Conservation (phyloP, 2,329 filamentous ascomycete species). For the Venturiaceae sp. region DNA sequence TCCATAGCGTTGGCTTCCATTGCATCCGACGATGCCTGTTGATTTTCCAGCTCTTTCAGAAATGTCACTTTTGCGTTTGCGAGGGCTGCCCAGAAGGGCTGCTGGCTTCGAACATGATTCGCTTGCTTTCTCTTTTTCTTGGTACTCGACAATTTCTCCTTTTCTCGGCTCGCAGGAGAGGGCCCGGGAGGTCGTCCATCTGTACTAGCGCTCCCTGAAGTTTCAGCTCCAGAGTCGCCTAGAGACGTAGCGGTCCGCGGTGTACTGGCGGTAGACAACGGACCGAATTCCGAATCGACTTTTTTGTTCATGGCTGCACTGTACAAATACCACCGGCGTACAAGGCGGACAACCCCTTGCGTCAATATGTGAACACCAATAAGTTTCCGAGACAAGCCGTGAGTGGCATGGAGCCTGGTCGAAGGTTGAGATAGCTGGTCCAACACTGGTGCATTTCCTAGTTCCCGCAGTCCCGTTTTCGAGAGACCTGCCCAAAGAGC, state of each 20-base stretch:
- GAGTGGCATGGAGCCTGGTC: neutral
- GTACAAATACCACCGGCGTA: slow-evolving; percentile 38
- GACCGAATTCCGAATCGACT: slow-evolving; percentile 29
- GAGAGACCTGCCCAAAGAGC: slow-evolving; percentile 27
- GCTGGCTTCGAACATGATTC: slow-evolving; percentile 78
- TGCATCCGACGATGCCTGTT: slow-evolving; percentile 63
- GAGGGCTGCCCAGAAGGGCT: slow-evolving; percentile 88
- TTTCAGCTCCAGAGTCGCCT: slow-evolving; percentile 40
- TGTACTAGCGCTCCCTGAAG: slow-evolving; percentile 29
- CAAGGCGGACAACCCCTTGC: slow-evolving; percentile 61
- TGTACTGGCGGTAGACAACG: neutral
- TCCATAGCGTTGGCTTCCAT: slow-evolving; percentile 66
- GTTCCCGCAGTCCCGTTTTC: slow-evolving; percentile 22
- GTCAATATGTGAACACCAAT: slow-evolving; percentile 67
- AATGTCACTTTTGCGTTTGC: slow-evolving; percentile 96
- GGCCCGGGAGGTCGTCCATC: slow-evolving; percentile 41
- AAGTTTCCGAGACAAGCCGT: slow-evolving; percentile 38
- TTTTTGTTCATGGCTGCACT: slow-evolving; percentile 26
- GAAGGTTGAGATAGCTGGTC: neutral
- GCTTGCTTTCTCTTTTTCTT: slow-evolving; percentile 84
- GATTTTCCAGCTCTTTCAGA: slow-evolving; percentile 70
- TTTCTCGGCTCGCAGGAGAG: slow-evolving; percentile 45
- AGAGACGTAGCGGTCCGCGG: slow-evolving; percentile 13
- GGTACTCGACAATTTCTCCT: slow-evolving; percentile 47
- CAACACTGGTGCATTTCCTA: neutral